Conservation (phyloP, 75 land plant genomes). For the Pinus taeda region DNA sequence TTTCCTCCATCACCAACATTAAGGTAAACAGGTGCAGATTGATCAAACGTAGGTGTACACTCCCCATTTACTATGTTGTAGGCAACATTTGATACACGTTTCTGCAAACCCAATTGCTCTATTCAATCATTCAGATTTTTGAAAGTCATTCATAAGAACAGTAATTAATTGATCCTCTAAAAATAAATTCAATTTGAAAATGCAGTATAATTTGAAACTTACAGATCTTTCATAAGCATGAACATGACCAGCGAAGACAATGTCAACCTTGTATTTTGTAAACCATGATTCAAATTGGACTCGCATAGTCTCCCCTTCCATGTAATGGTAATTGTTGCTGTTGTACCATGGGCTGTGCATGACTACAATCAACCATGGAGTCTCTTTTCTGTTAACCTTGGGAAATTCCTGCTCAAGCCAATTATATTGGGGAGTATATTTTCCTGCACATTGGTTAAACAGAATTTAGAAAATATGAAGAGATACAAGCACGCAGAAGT, state of each 20-base stretch:
- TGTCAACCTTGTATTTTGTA: slow-evolving; percentile 69
- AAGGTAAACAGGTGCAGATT: slow-evolving; percentile 60
- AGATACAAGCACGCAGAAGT: too few species aligned
- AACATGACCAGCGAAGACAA: slow-evolving; percentile 89
- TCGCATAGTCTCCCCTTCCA: slow-evolving; percentile 93
- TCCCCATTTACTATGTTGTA: slow-evolving; percentile 64
- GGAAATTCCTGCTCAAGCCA: slow-evolving; percentile 72
- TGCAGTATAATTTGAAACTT: slow-evolving; percentile 14
- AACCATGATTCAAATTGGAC: slow-evolving; percentile 67
- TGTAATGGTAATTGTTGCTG: slow-evolving; percentile 69
- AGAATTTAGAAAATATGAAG: too few species aligned
- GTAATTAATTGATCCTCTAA: too few species aligned
- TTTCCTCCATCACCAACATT: slow-evolving; percentile 92
- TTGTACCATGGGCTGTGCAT: slow-evolving; percentile 90
- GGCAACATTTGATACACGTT: slow-evolving; percentile 59
- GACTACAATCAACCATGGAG: slow-evolving; percentile 88
- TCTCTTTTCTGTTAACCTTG: slow-evolving; percentile 62
- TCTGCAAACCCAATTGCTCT: slow-evolving; percentile 25
- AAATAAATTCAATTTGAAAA: too few species aligned
- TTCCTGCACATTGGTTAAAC: slow-evolving; percentile 29
- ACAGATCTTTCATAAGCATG: slow-evolving; percentile 91
- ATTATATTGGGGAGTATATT: slow-evolving; percentile 66
- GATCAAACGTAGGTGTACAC: slow-evolving; percentile 44
- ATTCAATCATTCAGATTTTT: too few species aligned
- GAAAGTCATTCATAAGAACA: too few species aligned